phyloP scores from a whole-genome alignment of 192 early-diverging fungal genomes.

The Coemansia sp. region DNA sequence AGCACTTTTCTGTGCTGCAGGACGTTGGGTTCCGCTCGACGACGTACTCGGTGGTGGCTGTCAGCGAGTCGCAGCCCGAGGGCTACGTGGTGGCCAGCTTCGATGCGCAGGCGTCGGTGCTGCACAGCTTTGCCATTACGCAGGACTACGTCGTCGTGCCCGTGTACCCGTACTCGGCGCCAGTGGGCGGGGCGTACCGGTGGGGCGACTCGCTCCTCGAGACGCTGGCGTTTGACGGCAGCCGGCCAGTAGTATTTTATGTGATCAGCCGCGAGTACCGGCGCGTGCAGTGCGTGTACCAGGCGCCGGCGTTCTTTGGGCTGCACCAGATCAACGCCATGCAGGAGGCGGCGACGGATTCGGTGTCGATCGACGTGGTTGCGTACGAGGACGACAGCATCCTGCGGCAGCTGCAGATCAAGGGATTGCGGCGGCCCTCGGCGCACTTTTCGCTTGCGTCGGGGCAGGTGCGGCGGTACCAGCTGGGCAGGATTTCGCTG shows the following conservation, averaged over 20 bases:
- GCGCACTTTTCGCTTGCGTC: slow-evolving; percentile 43
- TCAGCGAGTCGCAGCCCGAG: slow-evolving; percentile 61
- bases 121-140: slow-evolving; percentile 78
- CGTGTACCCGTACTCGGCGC: slow-evolving; percentile 61
- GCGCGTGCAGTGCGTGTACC: slow-evolving; percentile 68
- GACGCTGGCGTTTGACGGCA: slow-evolving; percentile 63
- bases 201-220: slow-evolving; percentile 75
- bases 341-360: slow-evolving; percentile 62
- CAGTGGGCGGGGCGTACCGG: slow-evolving; percentile 64
- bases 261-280: slow-evolving; percentile 71
- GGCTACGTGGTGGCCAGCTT: slow-evolving; percentile 66
- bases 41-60: slow-evolving; percentile 66
- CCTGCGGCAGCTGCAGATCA: slow-evolving; percentile 59
- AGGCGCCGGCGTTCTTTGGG: slow-evolving; percentile 59
- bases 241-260: slow-evolving; percentile 64
- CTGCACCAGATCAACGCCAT: slow-evolving; percentile 77
- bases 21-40: slow-evolving; percentile 70
- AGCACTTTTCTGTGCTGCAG: slow-evolving; percentile 75
- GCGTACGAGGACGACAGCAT: slow-evolving; percentile 64
- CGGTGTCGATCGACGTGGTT: slow-evolving; percentile 63
- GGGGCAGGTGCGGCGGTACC: slow-evolving; percentile 64
- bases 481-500: slow-evolving; percentile 58
- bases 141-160: slow-evolving; percentile 72
- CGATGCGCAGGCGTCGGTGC: slow-evolving; percentile 62
- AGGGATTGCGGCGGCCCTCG: slow-evolving; percentile 54